phyloP scores from a whole-genome alignment of 768 basidiomycete genomes.

The Termitomyces sp. region DNA sequence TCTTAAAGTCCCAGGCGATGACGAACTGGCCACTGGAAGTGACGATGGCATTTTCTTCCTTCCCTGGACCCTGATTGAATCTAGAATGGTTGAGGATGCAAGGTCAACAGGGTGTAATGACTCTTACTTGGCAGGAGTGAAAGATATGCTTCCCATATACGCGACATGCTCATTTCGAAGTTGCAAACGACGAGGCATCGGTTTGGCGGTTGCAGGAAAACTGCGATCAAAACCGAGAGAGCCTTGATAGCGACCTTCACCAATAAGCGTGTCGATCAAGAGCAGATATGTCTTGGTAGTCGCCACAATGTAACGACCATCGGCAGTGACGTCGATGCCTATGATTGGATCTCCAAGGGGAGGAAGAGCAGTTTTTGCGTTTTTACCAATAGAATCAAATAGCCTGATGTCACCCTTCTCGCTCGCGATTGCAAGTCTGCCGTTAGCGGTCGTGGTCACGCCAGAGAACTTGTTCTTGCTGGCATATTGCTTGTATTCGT shows the following conservation, averaged over 20 bases:
- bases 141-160: conserved; percentile 87
- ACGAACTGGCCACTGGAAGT: conserved; percentile 91
- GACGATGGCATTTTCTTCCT: conserved; percentile 91
- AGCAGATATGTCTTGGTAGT: conserved; percentile 93
- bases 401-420: conserved; percentile 96
- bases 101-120: neutral
- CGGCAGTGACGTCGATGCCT: conserved; percentile 90
- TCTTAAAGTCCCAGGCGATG: conserved; percentile 95
- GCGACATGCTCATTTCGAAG: conserved; percentile 89
- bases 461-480: conserved; percentile 95
- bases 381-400: conserved; percentile 96
- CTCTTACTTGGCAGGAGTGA: conserved; percentile 87
- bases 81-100: conserved; percentile 30
- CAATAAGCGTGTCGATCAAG: conserved; percentile 92
- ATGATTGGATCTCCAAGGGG: conserved; percentile 93
- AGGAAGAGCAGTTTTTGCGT: conserved; percentile 96
- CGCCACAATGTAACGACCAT: conserved; percentile 92
- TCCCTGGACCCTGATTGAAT: conserved; percentile 87
- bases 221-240: conserved; percentile 87
- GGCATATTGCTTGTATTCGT: conserved; percentile 93
- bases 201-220: conserved; percentile 94
- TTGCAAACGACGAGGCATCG: conserved; percentile 82
- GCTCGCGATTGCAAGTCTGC: conserved; percentile 89
- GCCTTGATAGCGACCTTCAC: conserved; percentile 81
- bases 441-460: conserved; percentile 79